phyloP scores from a whole-genome alignment of 495 filamentous ascomycete species.

The Xylona heveae region DNA sequence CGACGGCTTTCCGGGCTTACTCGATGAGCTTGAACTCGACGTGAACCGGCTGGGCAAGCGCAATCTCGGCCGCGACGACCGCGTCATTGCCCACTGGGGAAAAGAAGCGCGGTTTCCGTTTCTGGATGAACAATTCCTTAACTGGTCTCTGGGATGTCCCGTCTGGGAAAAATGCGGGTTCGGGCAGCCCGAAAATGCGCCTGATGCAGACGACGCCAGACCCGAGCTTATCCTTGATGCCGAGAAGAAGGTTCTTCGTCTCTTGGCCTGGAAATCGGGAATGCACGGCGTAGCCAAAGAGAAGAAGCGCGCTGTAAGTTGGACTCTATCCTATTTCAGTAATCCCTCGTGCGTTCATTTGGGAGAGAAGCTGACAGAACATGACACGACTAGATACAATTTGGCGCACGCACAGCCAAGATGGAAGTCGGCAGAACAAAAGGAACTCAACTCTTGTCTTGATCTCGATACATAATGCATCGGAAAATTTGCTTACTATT shows the following conservation, averaged over 20 bases:
- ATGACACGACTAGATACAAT: constrained; percentile 38
- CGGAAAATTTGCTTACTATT: neutral
- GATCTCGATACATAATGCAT: constrained; percentile 6
- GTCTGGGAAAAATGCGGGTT: constrained; percentile 82
- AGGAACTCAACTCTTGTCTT: constrained; percentile 35
- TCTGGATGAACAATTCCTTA: constrained; percentile 68
- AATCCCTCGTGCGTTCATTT: neutral
- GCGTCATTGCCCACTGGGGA: constrained; percentile 76
- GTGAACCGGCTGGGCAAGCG: constrained; percentile 71
- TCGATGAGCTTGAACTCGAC: constrained; percentile 73
- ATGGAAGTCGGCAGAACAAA: constrained; percentile 56
- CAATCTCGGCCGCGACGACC: constrained; percentile 85
- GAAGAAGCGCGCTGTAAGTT: constrained; percentile 67
- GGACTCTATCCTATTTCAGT: neutral
- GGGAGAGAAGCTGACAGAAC: neutral
- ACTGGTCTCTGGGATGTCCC: constrained; percentile 50
- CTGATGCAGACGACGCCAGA: constrained; percentile 13
- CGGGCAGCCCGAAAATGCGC: constrained; percentile 10
- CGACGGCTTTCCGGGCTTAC: constrained; percentile 41
- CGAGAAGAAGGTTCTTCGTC: constrained; percentile 60
- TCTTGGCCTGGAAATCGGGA: constrained; percentile 56
- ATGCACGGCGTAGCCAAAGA: constrained; percentile 49
- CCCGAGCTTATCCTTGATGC: constrained; percentile 30
- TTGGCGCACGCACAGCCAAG: constrained; percentile 68
- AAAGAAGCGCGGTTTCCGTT: constrained; percentile 84